Conservation (phyloP, 331 rosid genomes). For the Quercus lobata region DNA sequence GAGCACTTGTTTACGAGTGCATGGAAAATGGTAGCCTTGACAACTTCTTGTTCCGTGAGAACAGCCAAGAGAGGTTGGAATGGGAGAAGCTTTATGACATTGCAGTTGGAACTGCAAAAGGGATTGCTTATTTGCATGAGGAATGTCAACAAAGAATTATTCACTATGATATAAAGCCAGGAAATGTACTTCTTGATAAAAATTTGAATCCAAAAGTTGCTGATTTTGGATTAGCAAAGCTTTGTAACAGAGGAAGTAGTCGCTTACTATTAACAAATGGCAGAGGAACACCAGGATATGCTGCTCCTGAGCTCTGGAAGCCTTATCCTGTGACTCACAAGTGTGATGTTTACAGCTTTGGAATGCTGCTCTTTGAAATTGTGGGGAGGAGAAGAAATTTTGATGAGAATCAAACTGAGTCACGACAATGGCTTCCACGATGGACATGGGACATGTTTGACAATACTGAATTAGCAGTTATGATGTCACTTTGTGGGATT, state of each 20-base stretch:
- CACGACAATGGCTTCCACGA: conserved; percentile 50
- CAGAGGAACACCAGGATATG: conserved; percentile 62
- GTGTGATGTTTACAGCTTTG: conserved; percentile 65
- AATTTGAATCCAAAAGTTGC: conserved; percentile 54
- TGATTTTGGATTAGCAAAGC: conserved; percentile 60
- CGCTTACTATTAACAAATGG: conserved; percentile 24
- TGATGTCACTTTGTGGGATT: conserved; percentile 46
- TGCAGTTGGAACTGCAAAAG: conserved; percentile 35
- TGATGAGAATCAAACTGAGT: conserved; percentile 19
- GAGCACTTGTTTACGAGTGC: conserved; percentile 45
- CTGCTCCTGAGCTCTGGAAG: conserved; percentile 65
- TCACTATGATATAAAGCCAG: conserved; percentile 63
- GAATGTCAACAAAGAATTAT: conserved; percentile 42
- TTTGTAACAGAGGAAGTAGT: conserved; percentile 35
- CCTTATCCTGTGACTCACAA: conserved; percentile 39
- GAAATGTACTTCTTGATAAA: conserved; percentile 48
- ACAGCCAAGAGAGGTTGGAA: not conserved
- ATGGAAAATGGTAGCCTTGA: conserved; percentile 50
- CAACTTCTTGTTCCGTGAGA: conserved; percentile 14
- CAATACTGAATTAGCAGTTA: conserved; percentile 27
- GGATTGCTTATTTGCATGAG: conserved; percentile 44
- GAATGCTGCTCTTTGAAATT: conserved; percentile 56
- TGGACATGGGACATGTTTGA: conserved; percentile 56
- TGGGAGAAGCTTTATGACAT: conserved; percentile 36
- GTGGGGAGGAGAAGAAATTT: conserved; percentile 54